Evolutionary conservation across 345 rosid genomes (phyloP), one percentile per base, ranked within the genome.

Genomic region (Salix suchowensis): DNA sequence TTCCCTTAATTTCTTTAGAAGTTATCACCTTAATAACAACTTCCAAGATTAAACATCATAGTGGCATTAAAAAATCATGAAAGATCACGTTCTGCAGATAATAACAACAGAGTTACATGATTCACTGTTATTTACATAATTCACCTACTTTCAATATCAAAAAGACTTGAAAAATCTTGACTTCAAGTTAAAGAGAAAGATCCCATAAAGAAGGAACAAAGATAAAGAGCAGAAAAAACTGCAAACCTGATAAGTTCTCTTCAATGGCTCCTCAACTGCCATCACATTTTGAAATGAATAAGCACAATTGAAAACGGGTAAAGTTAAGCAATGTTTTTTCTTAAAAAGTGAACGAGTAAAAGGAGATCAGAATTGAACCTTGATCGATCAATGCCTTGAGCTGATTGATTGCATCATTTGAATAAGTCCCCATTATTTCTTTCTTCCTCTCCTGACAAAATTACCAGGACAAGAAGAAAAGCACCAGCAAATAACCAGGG

Each of bases 181-280:
- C 55, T 52, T 39, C 52, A 62, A 42, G 32, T 78, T 23, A 48
- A 66, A 60, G 13, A 26, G 76, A 67, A 73, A 69, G 84, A 82
- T 78, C 85, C 37, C 30, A 77, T 26, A 16, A 37, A 72, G 50
- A 40, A 68, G 10, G 36, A 67, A 10, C n/a, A 73, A 55, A 58
- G 18, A 32, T 23, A 13, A 28, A 30, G 52, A 55, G 39, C 19
- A 46, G 15, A 10, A n/a, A 37, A 42, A 74, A 83, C 66, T 67
- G 78, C 71, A 39, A 74, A 91, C 96, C 96, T 89, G 78, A 76
- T 82, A 86, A 72, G 93, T 88, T 39, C 44, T 77, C 85, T 77
- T 85, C 83, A 89, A 74, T 40, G 86, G 83, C 82, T 87, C 93
- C 39, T 91, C 96, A 76, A 87, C 96, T 89, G 89, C 67, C 76